Percentiles rank a stretch among this genome's conserved stretches.
Conservation (phyloP, 345 rosid genomes). For the Eucalyptus viminalis region DNA sequence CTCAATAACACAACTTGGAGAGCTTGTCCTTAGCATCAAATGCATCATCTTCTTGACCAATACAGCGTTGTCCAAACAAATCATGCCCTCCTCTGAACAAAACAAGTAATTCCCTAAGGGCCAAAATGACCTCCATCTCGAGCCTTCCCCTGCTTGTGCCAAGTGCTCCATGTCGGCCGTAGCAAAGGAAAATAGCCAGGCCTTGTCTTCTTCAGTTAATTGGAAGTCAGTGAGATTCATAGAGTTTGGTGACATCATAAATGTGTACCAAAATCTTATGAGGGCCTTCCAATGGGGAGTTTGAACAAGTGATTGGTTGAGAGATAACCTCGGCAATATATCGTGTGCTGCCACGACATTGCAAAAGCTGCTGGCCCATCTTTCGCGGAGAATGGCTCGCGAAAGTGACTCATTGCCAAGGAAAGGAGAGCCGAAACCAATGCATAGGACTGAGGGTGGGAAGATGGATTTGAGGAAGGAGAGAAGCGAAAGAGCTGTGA, state of each 20-base stretch:
- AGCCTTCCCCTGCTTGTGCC: background rate
- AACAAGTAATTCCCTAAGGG: constrained; percentile 73
- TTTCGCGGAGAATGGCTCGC: constrained; percentile 39
- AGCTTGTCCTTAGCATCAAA: constrained; percentile 16
- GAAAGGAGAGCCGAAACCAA: constrained; percentile 80
- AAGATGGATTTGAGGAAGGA: constrained; percentile 16
- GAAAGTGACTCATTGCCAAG: constrained; percentile 63
- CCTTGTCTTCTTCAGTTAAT: background rate
- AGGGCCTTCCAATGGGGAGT: constrained; percentile 7
- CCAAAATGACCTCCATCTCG: constrained; percentile 18
- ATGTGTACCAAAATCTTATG: constrained; percentile 12
- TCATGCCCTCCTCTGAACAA: constrained; percentile 59
- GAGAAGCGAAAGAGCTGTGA: constrained; percentile 67
- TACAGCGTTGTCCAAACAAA: constrained; percentile 49
- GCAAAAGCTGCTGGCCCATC: constrained; percentile 66
- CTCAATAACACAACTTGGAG: constrained; percentile 20
- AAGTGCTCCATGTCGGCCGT: background rate
- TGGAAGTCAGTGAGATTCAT: background rate
- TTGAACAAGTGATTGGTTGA: constrained; percentile 9
- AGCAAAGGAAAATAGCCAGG: constrained; percentile 2
- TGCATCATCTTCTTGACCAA: constrained; percentile 43
- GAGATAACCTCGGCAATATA: constrained; percentile 43
- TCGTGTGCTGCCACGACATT: constrained; percentile 56
- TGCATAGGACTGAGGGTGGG: constrained; percentile 39
- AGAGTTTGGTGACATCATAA: constrained; percentile 8